phyloP scores from a whole-genome alignment of 2,329 filamentous ascomycete species.

The Verticillium isaacii region DNA sequence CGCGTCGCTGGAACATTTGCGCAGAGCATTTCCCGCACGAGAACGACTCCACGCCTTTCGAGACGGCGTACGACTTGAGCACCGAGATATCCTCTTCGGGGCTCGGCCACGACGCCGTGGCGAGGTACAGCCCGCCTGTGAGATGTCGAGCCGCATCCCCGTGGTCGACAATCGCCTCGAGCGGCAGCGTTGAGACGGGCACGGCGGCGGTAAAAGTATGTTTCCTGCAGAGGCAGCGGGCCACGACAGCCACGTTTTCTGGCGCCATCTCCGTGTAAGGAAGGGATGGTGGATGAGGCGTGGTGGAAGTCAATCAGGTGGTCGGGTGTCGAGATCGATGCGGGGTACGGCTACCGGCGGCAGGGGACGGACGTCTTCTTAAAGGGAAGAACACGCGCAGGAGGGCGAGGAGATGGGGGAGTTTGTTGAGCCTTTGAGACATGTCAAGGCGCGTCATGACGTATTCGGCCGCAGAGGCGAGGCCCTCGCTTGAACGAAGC shows the following conservation, averaged over 20 bases:
- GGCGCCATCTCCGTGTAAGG: background rate
- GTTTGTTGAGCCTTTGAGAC: background rate
- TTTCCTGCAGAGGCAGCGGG: constrained; percentile 38
- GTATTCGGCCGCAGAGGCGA: background rate
- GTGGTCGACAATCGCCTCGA: constrained; percentile 39
- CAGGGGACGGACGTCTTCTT: background rate
- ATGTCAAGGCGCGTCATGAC: background rate
- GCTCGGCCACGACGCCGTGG: constrained; percentile 29
- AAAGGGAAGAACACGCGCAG: background rate
- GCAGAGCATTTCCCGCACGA: constrained; percentile 37
- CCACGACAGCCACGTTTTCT: background rate
- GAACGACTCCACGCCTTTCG: constrained; percentile 23
- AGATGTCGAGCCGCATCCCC: constrained; percentile 43
- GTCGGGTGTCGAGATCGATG: background rate
- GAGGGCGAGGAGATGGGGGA: background rate
- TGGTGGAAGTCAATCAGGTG: background rate
- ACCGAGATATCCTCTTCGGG: constrained; percentile 16
- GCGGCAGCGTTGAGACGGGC: constrained; percentile 29
- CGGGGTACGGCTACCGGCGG: background rate
- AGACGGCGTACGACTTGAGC: constrained; percentile 33
- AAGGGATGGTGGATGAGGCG: background rate
- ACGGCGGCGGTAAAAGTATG: constrained; percentile 32
- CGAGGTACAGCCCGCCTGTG: constrained; percentile 36
- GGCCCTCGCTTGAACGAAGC: background rate
- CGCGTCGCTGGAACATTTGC: constrained; percentile 22